A percentile compares a stretch with the other conserved stretches of the same genome.
Evolutionary conservation across 805 yeast genomes (phyloP).

Genomic region (Brettanomyces anomalus): DNA sequence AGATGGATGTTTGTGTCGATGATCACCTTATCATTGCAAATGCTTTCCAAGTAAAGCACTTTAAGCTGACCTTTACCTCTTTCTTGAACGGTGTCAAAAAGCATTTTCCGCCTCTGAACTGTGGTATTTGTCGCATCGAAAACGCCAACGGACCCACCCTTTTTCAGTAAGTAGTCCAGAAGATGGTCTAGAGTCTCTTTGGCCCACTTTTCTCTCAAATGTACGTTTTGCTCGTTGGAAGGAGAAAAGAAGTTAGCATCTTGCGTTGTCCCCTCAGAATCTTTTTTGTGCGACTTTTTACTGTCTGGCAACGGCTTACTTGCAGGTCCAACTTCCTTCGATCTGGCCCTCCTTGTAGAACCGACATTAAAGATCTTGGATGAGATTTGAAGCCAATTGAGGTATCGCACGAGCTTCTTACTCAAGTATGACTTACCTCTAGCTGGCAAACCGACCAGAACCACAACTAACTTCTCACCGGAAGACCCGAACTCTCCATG

Average conservation of each 20-base stretch:
- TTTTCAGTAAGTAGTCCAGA: slow-evolving; percentile 69
- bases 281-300: not conserved
- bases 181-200: slow-evolving; percentile 83
- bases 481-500: slow-evolving; percentile 54
- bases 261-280: slow-evolving; percentile 29
- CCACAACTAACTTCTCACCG: slow-evolving; percentile 75
- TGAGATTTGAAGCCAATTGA: slow-evolving; percentile 91
- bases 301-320: slow-evolving; percentile 48
- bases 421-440: slow-evolving; percentile 92
- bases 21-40: slow-evolving; percentile 70
- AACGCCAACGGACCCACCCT: slow-evolving; percentile 87
- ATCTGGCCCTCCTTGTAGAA: slow-evolving; percentile 77
- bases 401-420: slow-evolving; percentile 78
- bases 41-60: slow-evolving; percentile 77
- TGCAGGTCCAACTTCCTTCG: slow-evolving; percentile 46
- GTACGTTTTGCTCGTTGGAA: slow-evolving; percentile 51
- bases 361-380: slow-evolving; percentile 93
- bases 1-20: slow-evolving; percentile 75
- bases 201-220: slow-evolving; percentile 89
- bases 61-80: slow-evolving; percentile 56
- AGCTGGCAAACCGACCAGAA: slow-evolving; percentile 96
- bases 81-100: slow-evolving; percentile 46
- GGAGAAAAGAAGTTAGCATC: slow-evolving; percentile 85
- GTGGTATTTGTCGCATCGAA: slow-evolving; percentile 82
- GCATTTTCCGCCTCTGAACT: slow-evolving; percentile 49